Base-by-base conservation (phyloP, 805 yeast species). In the Teunomyces cretensis region DNA sequence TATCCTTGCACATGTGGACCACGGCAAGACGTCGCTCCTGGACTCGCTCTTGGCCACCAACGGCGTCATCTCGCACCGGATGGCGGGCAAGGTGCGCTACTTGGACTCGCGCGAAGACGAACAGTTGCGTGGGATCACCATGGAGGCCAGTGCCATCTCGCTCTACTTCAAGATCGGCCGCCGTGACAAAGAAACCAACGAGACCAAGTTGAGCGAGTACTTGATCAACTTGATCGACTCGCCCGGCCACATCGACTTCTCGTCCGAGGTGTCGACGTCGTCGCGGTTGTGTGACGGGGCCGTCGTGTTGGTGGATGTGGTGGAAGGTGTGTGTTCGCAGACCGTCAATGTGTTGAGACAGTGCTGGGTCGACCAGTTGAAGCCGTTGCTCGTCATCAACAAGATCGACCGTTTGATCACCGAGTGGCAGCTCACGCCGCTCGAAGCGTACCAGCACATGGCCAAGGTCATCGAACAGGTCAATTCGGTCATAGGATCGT, bases 191-290 rank as follows among this genome's bases (percentile, higher is more conserved):
- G 65, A 60, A 0, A 50, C 39, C 1, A 69, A 68, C 44, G 56
- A 50, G 7, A 45, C 40, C 24, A 66, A 64, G 22, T 78, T 84
- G 32, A 80, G 80, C 33, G 97, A 94, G 58, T 87, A 88, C 65
- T 69, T 94, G 44, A 85, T 94, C 59, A 94, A 94, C 60, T 76
- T 94, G 56, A 92, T 94, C 46, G 99, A 94, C 65, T 92, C 98
- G 0, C 99, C 99, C 0, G 99, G 99, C n/a, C 99, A 94, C 58
- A 89, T 94, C 48, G 99, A 94, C 67, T 94, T 94, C 63, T 86
- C 96, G 1, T 86, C 95, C 9, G 99, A 94, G 61, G 99, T 94
- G 0, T 88, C 96, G 22, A 88, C 97, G 0, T 96, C 98, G 1
- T 90, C 98, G 1, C 76, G 99, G 57, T 72, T 94, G 36, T 94